Conservation (phyloP, 305 asterid species). For the Rubia tinctorum region DNA sequence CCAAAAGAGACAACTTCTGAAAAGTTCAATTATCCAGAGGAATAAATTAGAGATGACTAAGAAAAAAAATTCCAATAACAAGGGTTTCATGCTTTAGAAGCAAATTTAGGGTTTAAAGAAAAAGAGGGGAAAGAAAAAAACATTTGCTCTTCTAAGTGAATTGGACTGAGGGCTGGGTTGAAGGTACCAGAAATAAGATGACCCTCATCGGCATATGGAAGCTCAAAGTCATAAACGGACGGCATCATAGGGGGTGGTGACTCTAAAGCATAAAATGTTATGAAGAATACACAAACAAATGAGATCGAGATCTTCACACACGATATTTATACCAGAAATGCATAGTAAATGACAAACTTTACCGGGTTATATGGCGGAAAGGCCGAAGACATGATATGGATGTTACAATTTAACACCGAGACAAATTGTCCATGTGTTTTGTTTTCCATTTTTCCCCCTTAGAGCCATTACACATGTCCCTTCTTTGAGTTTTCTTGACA, state of each 20-base stretch:
- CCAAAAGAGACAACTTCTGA: not conserved
- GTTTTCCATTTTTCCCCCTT: not conserved
- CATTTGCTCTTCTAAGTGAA: not conserved
- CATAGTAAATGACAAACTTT: slow-evolving; percentile 2
- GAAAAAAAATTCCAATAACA: not conserved
- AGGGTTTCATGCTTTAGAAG: not conserved
- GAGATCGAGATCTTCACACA: slow-evolving; percentile 3
- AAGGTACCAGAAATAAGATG: slow-evolving; percentile 17
- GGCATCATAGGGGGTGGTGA: slow-evolving; percentile 12
- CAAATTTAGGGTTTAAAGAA: slow-evolving; percentile 7
- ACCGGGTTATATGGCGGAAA: slow-evolving; percentile 12
- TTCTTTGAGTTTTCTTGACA: not conserved
- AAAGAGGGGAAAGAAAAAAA: not conserved
- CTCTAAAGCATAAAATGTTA: slow-evolving; percentile 6
- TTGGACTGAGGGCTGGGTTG: not conserved
- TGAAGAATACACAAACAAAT: slow-evolving; percentile 1
- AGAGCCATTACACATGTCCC: not conserved
- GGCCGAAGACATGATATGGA: not conserved
- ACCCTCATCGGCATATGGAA: slow-evolving; percentile 12
- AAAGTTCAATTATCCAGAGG: not conserved
- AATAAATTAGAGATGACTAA: not conserved
- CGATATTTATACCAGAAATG: not conserved
- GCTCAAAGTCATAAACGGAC: not conserved
- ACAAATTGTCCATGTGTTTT: slow-evolving; percentile 15
- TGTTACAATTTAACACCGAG: slow-evolving; percentile 7